Percentiles rank a stretch among this genome's conserved stretches.
These are phyloP conservation scores for Didymella sp. DNA, from an alignment of 2,329 filamentous ascomycete species.

Conservation along the genomic window DNA sequence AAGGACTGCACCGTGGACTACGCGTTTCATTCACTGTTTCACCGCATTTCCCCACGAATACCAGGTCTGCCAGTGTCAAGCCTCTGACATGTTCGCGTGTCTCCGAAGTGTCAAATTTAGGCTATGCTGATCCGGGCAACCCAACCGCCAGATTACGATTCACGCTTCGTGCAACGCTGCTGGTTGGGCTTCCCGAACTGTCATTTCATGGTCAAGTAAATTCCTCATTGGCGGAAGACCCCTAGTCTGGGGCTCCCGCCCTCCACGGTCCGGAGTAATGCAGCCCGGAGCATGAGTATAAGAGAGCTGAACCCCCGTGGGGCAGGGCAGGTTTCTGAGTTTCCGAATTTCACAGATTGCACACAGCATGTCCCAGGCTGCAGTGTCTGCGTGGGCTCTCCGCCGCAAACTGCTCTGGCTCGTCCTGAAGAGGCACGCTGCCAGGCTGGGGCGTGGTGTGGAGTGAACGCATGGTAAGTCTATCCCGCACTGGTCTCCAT, in stretches of 20 bases:
- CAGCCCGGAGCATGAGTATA: constrained; percentile 19
- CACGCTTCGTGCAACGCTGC: constrained; percentile 1
- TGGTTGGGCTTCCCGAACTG: constrained; percentile 10
- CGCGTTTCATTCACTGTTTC: neutral
- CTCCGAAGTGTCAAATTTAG: neutral
- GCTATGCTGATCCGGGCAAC: constrained; percentile 18
- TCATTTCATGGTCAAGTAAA: constrained; percentile 14
- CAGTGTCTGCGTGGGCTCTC: constrained; percentile 20
- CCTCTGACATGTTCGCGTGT: neutral
- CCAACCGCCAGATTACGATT: constrained; percentile 13
- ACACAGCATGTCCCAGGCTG: constrained; percentile 9
- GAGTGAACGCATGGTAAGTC: constrained; percentile 17
- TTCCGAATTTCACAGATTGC: neutral
- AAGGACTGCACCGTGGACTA: neutral
- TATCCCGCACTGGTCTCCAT: constrained; percentile 10
- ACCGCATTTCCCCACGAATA: neutral
- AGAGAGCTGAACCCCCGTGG: constrained; percentile 17
- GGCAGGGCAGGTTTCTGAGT: constrained; percentile 1
- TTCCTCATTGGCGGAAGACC: constrained; percentile 11
- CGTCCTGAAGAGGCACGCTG: constrained; percentile 14
- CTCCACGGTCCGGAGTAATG: constrained; percentile 20
- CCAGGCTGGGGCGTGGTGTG: constrained; percentile 15
- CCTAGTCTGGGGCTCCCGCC: constrained; percentile 18
- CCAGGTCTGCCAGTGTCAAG: neutral
- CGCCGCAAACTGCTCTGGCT: constrained; percentile 18